These are phyloP conservation scores for Citrus mangshanensis DNA, from an alignment of 345 rosid species.

Conservation along the genomic window DNA sequence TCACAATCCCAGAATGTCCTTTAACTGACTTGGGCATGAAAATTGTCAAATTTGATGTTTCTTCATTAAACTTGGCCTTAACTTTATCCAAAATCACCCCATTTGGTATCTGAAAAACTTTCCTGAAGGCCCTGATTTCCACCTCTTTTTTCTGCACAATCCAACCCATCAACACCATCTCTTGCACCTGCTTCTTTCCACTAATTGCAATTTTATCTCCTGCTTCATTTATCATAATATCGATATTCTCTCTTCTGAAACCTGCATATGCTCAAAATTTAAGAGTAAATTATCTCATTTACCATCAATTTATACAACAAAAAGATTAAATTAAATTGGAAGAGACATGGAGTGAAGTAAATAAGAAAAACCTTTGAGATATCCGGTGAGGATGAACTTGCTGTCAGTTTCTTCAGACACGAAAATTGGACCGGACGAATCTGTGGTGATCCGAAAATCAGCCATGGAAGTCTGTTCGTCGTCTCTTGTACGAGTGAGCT, in stretches of 20 bases:
- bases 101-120: conserved; percentile 60
- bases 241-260: conserved; percentile 51
- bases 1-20: conserved; percentile 46
- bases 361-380: conserved; percentile 55
- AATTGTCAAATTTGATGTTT: conserved; percentile 48
- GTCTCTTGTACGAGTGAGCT: conserved; percentile 65
- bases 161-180: conserved; percentile 65
- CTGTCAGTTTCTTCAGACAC: conserved; percentile 67
- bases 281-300: not conserved
- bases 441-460: conserved; percentile 48
- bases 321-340: not conserved
- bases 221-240: conserved; percentile 60
- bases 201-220: conserved; percentile 52
- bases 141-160: conserved; percentile 54
- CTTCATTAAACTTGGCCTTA: conserved; percentile 61
- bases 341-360: too few species aligned
- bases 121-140: conserved; percentile 50
- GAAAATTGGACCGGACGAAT: conserved; percentile 52
- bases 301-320: not conserved
- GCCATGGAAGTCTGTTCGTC: conserved; percentile 54
- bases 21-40: conserved; percentile 59
- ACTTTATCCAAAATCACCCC: conserved; percentile 53
- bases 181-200: conserved; percentile 66
- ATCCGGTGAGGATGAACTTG: conserved; percentile 58
- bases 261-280: conserved; percentile 39